These are phyloP conservation scores for Leptodontidium sp. DNA, from an alignment of 2,329 filamentous ascomycete species.

Conservation along the genomic window DNA sequence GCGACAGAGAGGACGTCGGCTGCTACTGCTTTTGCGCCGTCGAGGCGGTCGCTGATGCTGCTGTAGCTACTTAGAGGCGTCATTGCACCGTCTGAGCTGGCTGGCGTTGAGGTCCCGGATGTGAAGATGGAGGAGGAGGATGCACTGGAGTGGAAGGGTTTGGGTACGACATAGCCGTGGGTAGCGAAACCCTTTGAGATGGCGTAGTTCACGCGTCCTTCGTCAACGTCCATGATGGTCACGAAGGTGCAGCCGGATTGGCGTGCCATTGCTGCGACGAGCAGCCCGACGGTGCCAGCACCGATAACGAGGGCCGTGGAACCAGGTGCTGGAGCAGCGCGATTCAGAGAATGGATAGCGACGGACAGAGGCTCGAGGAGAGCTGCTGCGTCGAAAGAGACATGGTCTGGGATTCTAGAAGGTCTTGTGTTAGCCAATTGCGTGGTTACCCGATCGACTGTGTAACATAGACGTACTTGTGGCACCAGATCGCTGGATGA, in stretches of 20 bases:
- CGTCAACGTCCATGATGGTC: slow-evolving; percentile 67
- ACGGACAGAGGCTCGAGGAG: slow-evolving; percentile 69
- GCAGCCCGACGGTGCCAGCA: slow-evolving; percentile 68
- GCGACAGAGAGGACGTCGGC: slow-evolving; percentile 55
- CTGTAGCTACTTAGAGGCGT: slow-evolving; percentile 52
- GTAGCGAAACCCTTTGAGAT: slow-evolving; percentile 66
- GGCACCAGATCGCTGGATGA: slow-evolving; percentile 68
- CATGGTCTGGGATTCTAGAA: slow-evolving; percentile 61
- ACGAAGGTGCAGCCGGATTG: slow-evolving; percentile 66
- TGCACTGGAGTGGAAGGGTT: slow-evolving; percentile 53
- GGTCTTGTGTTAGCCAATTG: slow-evolving; percentile 21
- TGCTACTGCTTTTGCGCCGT: slow-evolving; percentile 59
- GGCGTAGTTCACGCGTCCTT: slow-evolving; percentile 66
- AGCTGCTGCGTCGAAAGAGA: slow-evolving; percentile 67
- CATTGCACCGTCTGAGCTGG: slow-evolving; percentile 46
- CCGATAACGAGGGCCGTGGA: slow-evolving; percentile 70
- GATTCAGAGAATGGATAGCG: slow-evolving; percentile 67
- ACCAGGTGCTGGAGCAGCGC: slow-evolving; percentile 59
- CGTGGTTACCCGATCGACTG: background rate
- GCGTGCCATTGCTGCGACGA: slow-evolving; percentile 69
- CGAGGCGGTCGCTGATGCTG: slow-evolving; percentile 55
- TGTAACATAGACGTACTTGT: slow-evolving; percentile 56
- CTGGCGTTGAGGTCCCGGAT: slow-evolving; percentile 59
- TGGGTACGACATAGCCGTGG: slow-evolving; percentile 63
- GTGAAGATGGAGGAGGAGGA: slow-evolving; percentile 53